These are phyloP conservation scores for Aspergillus sclerotialis DNA, from an alignment of 2,329 filamentous ascomycete genomes.

Conservation along the genomic window DNA sequence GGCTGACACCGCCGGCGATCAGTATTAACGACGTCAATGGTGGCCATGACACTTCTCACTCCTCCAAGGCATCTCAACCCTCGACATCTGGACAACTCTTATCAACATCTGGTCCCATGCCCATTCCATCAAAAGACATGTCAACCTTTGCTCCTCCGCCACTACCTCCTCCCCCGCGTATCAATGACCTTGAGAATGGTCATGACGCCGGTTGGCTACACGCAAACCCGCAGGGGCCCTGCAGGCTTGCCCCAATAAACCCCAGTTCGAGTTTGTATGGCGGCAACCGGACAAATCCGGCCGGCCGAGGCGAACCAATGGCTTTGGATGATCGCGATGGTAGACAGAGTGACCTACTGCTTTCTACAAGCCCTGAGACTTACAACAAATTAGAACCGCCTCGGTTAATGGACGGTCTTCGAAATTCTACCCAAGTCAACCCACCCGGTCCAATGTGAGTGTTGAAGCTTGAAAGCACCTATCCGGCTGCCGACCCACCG, in stretches of 20 bases:
- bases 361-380: slow-evolving; percentile 26
- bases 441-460: slow-evolving; percentile 27
- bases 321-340: slow-evolving; percentile 29
- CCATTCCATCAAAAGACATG: slow-evolving; percentile 52
- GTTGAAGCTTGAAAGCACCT: background rate
- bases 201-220: slow-evolving; percentile 58
- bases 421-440: slow-evolving; percentile 24
- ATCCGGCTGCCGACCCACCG: background rate
- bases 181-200: slow-evolving; percentile 50
- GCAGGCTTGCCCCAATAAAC: slow-evolving; percentile 40
- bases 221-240: slow-evolving; percentile 50
- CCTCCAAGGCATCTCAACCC: slow-evolving; percentile 30
- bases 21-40: slow-evolving; percentile 35
- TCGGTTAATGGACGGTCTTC: slow-evolving; percentile 23
- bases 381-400: slow-evolving; percentile 31
- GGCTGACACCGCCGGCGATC: slow-evolving; percentile 36
- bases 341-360: slow-evolving; percentile 19
- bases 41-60: slow-evolving; percentile 23
- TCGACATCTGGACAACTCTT: slow-evolving; percentile 36
- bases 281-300: slow-evolving; percentile 30
- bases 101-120: slow-evolving; percentile 49
- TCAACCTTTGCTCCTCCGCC: slow-evolving; percentile 50
- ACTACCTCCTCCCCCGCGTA: slow-evolving; percentile 58
- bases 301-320: slow-evolving; percentile 29
- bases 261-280: slow-evolving; percentile 46